Evolutionary conservation across 805 yeast genomes (phyloP).

Genomic region (Wickerhamiella siamensis): DNA sequence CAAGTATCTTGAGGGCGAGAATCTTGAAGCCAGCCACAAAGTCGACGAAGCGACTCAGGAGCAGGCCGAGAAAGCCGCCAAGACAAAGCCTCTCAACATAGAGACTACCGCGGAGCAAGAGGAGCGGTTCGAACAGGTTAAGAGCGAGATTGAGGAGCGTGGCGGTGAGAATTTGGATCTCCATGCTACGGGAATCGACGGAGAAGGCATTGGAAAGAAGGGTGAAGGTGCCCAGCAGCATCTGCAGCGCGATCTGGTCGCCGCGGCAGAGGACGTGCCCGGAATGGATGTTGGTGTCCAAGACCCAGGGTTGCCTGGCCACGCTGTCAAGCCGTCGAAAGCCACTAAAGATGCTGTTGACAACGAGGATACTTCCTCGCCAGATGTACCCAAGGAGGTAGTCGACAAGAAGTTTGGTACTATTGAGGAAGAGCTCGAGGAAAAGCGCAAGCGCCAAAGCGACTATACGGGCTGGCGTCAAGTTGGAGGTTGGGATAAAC

Average conservation of each 20-base stretch:
- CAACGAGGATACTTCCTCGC: neutral
- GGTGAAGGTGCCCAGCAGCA: neutral
- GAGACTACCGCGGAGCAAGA: slow-evolving; percentile 12
- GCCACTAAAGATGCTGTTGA: neutral
- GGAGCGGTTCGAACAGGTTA: slow-evolving; percentile 11
- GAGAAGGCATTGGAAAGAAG: neutral
- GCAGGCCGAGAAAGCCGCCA: neutral
- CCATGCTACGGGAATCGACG: neutral
- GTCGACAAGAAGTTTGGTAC: slow-evolving; percentile 11
- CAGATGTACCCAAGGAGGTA: slow-evolving; percentile 7
- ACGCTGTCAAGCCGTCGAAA: neutral
- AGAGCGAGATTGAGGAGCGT: slow-evolving; percentile 1
- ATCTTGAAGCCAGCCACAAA: neutral
- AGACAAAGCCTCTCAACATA: slow-evolving; percentile 10
- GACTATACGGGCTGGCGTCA: slow-evolving; percentile 90
- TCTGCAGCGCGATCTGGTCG: neutral
- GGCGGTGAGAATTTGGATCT: neutral
- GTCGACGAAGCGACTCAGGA: neutral
- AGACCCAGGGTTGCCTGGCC: slow-evolving; percentile 17
- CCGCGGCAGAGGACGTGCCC: slow-evolving; percentile 13
- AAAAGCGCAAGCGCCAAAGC: slow-evolving; percentile 38
- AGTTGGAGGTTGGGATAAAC: slow-evolving; percentile 67
- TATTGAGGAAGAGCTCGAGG: slow-evolving; percentile 22
- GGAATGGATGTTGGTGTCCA: slow-evolving; percentile 16
- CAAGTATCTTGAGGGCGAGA: slow-evolving; percentile 4